Evolutionary conservation across 108 stramenopile species (phyloP), one percentile per base, ranked within the genome.

Genomic region (Cyclotella atomus): DNA sequence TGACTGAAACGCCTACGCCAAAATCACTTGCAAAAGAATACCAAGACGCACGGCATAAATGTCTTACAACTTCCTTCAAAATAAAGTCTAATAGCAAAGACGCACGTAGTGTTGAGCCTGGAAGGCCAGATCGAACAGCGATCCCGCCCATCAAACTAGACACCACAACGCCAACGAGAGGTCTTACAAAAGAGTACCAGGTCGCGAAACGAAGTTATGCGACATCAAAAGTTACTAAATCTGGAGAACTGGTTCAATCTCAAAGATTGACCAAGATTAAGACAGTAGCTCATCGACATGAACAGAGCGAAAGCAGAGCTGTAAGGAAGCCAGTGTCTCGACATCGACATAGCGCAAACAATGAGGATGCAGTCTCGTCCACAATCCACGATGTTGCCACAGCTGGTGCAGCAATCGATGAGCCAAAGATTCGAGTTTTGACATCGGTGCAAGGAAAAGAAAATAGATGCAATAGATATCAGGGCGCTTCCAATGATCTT

Each of bases 161-260:
- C n/a, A n/a, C n/a, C n/a, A n/a, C n/a, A 14, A 55, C 1, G 52
- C 55, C 9, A 46, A 46, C 29, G 2, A n/a, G 29, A 29, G 38
- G 44, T 30, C 57, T 75, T 17, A 32, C 65, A 10, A 55, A 56
- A 17, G 65, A 75, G 54, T 75, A 75, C 56, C 64, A 75, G 14
- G 56, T 21, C 10, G 65, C 73, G 23, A 75, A 49, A 57, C 30
- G 41, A 44, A 66, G 56, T 43, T 66, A 75, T 45, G 59, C 44
- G 46, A 41, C 73, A 17, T 57, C 65, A 23, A 52, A 23, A 23
- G 20, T 23, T 21, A 5, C 24, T n/a, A 19, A 23, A 2, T 1
- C 9, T 10, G 24, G 24, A 3, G 52, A 52, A 23, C 1, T 27
- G 41, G 38, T 64, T 17, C 15, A 14, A 8, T 9, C 6, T 6